These are phyloP conservation scores for Piloderma croceum DNA, from an alignment of 768 basidiomycete species.

Conservation along the genomic window DNA sequence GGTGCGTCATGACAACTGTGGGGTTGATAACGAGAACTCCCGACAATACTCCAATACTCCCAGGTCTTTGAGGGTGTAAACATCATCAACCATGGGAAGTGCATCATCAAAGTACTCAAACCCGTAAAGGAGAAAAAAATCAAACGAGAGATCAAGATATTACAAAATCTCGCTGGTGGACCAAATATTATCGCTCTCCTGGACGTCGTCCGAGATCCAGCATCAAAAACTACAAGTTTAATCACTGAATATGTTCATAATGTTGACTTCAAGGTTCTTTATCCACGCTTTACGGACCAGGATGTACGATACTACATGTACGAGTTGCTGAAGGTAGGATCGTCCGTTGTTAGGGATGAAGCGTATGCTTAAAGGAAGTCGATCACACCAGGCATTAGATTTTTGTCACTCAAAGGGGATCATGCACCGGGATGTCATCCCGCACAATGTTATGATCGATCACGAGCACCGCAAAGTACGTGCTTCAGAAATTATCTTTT, in stretches of 20 bases:
- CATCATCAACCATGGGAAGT: slow-evolving; percentile 85
- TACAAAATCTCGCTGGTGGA: slow-evolving; percentile 93
- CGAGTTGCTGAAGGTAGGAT: slow-evolving; percentile 73
- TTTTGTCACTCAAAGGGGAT: slow-evolving; percentile 98
- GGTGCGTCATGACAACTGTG: slow-evolving; percentile 37
- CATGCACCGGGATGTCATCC: slow-evolving; percentile 98
- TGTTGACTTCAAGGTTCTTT: slow-evolving; percentile 94
- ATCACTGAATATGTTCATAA: slow-evolving; percentile 98
- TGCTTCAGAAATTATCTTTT: slow-evolving; percentile 4
- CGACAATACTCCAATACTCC: slow-evolving; percentile 10
- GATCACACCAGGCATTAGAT: slow-evolving; percentile 68
- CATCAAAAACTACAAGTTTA: slow-evolving; percentile 94
- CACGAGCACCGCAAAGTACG: slow-evolving; percentile 90
- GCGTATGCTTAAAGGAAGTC: neutral
- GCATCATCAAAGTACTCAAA: slow-evolving; percentile 97
- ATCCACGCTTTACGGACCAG: slow-evolving; percentile 91
- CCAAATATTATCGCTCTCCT: slow-evolving; percentile 91
- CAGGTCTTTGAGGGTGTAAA: slow-evolving; percentile 94
- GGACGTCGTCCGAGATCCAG: slow-evolving; percentile 93
- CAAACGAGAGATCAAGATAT: slow-evolving; percentile 97
- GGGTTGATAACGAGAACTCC: slow-evolving; percentile 5
- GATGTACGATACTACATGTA: slow-evolving; percentile 97
- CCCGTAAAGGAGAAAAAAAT: slow-evolving; percentile 99
- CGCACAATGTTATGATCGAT: slow-evolving; percentile 99
- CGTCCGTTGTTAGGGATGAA: neutral